These are phyloP conservation scores for Hypoxylon sp. DNA, from an alignment of 2,329 filamentous ascomycete genomes.

Conservation along the genomic window DNA sequence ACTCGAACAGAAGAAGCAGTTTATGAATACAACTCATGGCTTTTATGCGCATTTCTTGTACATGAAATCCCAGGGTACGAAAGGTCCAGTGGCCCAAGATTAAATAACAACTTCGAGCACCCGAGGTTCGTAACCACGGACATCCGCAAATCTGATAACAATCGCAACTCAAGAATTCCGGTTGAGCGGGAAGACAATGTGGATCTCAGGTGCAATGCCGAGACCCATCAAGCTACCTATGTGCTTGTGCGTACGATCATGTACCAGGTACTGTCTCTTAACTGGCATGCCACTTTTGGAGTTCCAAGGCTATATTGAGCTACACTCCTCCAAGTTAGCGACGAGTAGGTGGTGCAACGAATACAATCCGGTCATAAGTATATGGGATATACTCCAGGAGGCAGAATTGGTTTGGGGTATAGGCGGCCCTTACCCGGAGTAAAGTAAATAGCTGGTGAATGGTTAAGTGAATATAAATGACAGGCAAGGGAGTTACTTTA, in stretches of 20 bases:
- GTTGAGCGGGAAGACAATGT: constrained; percentile 35
- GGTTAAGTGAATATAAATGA: constrained; percentile 3
- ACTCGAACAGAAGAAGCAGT: background rate
- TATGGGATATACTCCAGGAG: background rate
- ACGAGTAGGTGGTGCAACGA: background rate
- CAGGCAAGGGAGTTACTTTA: background rate
- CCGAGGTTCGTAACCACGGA: constrained; percentile 19
- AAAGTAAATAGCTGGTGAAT: background rate
- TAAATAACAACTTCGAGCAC: background rate
- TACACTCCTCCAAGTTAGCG: background rate
- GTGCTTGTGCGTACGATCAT: constrained; percentile 8
- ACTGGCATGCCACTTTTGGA: background rate
- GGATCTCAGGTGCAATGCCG: constrained; percentile 37
- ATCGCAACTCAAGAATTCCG: constrained; percentile 21
- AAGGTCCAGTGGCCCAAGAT: background rate
- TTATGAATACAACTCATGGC: background rate
- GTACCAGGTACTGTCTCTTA: constrained; percentile 18
- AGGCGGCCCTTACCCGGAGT: background rate
- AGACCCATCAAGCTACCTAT: constrained; percentile 34
- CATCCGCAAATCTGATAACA: constrained; percentile 31
- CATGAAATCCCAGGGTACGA: background rate
- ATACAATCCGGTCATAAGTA: background rate
- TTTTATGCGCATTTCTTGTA: background rate
- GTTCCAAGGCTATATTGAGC: background rate
- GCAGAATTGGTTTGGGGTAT: background rate